Evolutionary conservation across 2,329 filamentous ascomycete genomes (phyloP).

Genomic region (Xylogone sp.): DNA sequence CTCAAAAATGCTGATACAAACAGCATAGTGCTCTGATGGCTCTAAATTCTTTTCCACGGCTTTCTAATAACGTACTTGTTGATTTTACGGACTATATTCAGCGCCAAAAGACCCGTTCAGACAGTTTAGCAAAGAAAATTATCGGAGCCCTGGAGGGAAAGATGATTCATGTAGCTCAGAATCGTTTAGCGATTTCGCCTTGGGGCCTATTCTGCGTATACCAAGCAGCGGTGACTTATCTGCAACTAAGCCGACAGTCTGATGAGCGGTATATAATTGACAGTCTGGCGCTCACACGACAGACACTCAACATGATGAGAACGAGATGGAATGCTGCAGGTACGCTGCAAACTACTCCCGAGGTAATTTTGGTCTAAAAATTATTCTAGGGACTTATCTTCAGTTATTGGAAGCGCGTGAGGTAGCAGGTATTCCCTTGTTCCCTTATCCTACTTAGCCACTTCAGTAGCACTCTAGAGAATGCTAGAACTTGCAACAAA

Average conservation of each 20-base stretch:
- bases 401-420: constrained; percentile 8
- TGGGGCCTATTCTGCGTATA: constrained; percentile 7
- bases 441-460: background rate
- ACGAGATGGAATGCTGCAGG: constrained; percentile 6
- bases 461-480: background rate
- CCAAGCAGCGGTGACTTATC: constrained; percentile 1
- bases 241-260: background rate
- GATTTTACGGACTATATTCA: background rate
- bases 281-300: background rate
- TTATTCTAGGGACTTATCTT: constrained; percentile 6
- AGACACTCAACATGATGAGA: background rate
- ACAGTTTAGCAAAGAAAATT: background rate
- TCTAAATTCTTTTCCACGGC: background rate
- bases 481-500: background rate
- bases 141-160: background rate
- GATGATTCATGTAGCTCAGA: constrained; percentile 1
- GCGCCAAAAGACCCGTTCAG: background rate
- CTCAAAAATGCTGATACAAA: background rate
- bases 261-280: background rate
- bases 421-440: constrained; percentile 1
- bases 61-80: background rate
- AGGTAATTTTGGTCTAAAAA: background rate
- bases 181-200: constrained; percentile 3
- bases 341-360: background rate
- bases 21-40: constrained; percentile 1